Conservation (phyloP, 306 rosid genomes). For the Echinosophora koreensis region DNA sequence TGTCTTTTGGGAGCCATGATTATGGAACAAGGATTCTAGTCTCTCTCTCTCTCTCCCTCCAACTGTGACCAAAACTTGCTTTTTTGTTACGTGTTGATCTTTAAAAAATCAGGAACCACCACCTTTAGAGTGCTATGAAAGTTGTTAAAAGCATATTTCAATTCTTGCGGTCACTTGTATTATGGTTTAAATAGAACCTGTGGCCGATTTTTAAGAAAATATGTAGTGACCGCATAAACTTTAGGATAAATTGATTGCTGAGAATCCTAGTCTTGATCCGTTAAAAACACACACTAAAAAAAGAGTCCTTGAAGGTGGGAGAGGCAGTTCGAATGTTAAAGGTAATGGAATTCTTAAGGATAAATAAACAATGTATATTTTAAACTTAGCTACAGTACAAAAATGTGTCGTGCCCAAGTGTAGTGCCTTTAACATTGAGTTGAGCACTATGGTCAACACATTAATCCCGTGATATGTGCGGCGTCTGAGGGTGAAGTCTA, state of each 20-base stretch:
- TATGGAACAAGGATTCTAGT: conserved; percentile 31
- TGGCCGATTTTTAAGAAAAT: no score
- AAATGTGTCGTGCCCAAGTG: conserved; percentile 29
- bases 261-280: no score
- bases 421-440: conserved; percentile 23
- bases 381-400: conserved; percentile 4
- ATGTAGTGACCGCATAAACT: no score
- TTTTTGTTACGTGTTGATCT: conserved; percentile 48
- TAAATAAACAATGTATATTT: neutral
- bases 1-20: conserved; percentile 39
- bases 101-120: conserved; percentile 48
- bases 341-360: conserved; percentile 46
- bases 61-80: conserved; percentile 41
- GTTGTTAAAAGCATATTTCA: conserved; percentile 19
- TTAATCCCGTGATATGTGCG: conserved; percentile 37
- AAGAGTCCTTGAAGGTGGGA: conserved; percentile 13
- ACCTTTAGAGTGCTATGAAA: conserved; percentile 45
- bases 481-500: neutral
- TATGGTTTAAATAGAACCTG: no score
- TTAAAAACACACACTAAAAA: neutral
- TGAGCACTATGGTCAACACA: conserved; percentile 39
- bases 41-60: conserved; percentile 24
- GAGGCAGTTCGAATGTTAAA: conserved; percentile 42
- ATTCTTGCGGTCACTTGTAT: no score
- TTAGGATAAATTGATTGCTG: no score